Evolutionary conservation across 106 monocot genomes (phyloP), one percentile per base, ranked within the genome.

Genomic region (Dactylorhiza incarnata): DNA sequence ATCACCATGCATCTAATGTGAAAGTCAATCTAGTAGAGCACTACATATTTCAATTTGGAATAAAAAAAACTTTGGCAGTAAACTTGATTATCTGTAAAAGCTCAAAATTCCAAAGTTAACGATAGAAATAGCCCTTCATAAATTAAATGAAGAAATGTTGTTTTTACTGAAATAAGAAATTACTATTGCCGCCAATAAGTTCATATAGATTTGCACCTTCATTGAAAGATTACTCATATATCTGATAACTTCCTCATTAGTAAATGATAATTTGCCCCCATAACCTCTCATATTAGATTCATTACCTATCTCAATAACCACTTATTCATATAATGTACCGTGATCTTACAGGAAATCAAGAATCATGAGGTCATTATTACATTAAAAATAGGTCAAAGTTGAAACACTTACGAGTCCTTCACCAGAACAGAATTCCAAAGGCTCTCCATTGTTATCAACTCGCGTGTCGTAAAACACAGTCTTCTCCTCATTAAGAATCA

Each of bases 361-460:
- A 22, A 59, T 65, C 29, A 12, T 12, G 24, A 26, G 24, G 65
- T 29, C 9, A 65, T 22, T 23, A 23, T 61, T 61, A 61, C 61
- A 61, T 61, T 61, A 61, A 22, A 22, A 61, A 65, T 12, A 22
- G 9, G 53, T 49, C 24, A 11, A 74, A 50, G 49, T 5, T 47
- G 19, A 61, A 79, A 73, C 51, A 75, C 87, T 84, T 81, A 99
- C 97, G 78, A 99, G 82, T 56, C 97, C 97, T 88, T 99, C 97
- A 78, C 97, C 97, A 77, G 97, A 99, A 75, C 91, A 77, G 83
- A 99, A 99, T 46, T 91, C 94, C 86, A 99, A 85, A 55, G 97
- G 97, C 58, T 94, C 81, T 5, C 89, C 93, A 83, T 86, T 37
- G 55, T 97, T 94, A 72, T 97, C 89, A 77, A 82, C 65, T 82